Evolutionary conservation across 352 stramenopile genomes (phyloP).

Genomic region (Phytopythium aichiense): DNA sequence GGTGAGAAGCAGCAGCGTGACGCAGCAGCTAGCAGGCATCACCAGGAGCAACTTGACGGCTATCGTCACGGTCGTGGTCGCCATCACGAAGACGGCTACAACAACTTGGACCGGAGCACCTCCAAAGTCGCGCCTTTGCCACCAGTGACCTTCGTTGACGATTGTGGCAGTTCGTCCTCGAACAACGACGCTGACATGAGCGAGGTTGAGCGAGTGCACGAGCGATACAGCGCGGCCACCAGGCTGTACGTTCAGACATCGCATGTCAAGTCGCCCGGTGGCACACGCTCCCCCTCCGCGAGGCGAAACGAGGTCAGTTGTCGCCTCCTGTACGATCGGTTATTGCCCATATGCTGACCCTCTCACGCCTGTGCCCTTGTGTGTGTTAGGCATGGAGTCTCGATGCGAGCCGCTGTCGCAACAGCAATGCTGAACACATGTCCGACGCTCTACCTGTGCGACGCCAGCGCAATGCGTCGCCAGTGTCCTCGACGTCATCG

Average conservation of each 20-base stretch:
- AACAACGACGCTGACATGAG: not conserved
- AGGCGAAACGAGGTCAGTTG: not conserved
- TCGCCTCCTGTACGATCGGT: not conserved
- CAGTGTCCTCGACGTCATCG: constrained; percentile 10
- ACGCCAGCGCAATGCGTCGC: constrained; percentile 5
- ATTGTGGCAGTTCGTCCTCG: not conserved
- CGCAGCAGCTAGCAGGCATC: not conserved
- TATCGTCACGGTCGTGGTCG: not conserved
- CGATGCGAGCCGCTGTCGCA: not conserved
- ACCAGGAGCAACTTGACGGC: not conserved
- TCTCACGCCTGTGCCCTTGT: not conserved
- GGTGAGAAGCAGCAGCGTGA: constrained; percentile 8
- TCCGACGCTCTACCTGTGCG: not conserved
- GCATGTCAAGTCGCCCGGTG: not conserved
- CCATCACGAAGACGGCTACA: not conserved
- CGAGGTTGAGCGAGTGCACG: not conserved
- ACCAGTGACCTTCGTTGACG: constrained; percentile 2
- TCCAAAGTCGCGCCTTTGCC: constrained; percentile 12
- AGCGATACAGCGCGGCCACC: not conserved
- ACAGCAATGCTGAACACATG: not conserved
- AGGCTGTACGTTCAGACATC: not conserved
- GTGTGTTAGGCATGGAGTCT: not conserved
- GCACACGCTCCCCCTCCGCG: not conserved
- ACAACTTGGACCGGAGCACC: constrained; percentile 3
- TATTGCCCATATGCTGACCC: not conserved